Conservation (phyloP, 2,329 filamentous ascomycete genomes). For the Aspergillus fumigatus region DNA sequence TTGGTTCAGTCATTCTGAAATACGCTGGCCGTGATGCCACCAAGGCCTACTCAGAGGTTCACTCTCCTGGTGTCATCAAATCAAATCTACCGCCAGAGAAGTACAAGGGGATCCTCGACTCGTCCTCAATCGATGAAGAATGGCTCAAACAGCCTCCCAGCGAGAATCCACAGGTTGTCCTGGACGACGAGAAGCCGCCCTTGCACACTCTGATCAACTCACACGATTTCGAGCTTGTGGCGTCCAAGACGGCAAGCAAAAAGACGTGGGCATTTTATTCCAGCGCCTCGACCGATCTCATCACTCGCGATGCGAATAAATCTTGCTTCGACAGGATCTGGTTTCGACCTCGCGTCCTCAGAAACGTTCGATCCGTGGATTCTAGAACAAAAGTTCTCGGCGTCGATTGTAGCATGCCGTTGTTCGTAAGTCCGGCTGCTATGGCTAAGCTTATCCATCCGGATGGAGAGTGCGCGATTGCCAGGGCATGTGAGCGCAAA, state of each 20-base stretch:
- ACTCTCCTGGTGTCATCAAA: constrained; percentile 45
- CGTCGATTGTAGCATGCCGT: constrained; percentile 48
- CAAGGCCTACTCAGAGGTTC: constrained; percentile 42
- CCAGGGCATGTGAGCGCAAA: constrained; percentile 46
- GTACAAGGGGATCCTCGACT: constrained; percentile 48
- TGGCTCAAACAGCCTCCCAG: constrained; percentile 42
- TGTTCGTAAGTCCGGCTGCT: constrained; percentile 62
- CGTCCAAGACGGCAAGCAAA: constrained; percentile 50
- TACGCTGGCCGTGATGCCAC: constrained; percentile 46
- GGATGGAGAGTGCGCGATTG: constrained; percentile 59
- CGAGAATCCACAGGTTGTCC: constrained; percentile 23
- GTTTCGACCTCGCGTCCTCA: constrained; percentile 56
- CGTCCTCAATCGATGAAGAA: constrained; percentile 45
- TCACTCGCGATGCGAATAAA: constrained; percentile 54
- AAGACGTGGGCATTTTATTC: constrained; percentile 70
- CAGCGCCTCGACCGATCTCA: constrained; percentile 60
- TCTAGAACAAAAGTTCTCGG: constrained; percentile 54
- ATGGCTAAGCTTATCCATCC: constrained; percentile 61
- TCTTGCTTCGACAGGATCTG: constrained; percentile 53
- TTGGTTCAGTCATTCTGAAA: constrained; percentile 38
- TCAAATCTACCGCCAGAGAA: constrained; percentile 42
- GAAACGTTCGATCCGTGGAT: constrained; percentile 52
- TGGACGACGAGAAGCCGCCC: constrained; percentile 44
- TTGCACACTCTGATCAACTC: constrained; percentile 54
- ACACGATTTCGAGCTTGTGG: constrained; percentile 58